Conservation (phyloP, 345 rosid genomes). For the Aethionema arabicum region DNA sequence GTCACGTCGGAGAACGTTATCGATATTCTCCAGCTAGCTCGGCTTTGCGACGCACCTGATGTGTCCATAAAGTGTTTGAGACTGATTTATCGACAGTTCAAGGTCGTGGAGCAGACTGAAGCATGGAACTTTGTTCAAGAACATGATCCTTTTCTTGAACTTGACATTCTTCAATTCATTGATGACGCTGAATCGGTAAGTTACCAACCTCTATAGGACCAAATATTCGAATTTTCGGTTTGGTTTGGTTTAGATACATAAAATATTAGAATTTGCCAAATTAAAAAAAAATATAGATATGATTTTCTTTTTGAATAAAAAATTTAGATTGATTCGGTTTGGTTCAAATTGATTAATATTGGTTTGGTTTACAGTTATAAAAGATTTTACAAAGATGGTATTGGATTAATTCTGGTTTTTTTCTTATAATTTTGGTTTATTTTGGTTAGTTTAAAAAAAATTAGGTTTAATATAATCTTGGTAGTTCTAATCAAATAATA, state of each 20-base stretch:
- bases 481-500: too few relatives aligned
- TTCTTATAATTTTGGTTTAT: too few relatives aligned
- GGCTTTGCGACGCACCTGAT: slow-evolving; percentile 78
- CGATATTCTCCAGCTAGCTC: slow-evolving; percentile 73
- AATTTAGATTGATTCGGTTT: too few relatives aligned
- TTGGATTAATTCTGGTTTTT: too few relatives aligned
- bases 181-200: slow-evolving; percentile 68
- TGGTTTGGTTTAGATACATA: not conserved
- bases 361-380: too few relatives aligned
- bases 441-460: too few relatives aligned
- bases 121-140: slow-evolving; percentile 80
- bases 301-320: too few relatives aligned
- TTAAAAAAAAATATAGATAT: too few relatives aligned
- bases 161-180: slow-evolving; percentile 75
- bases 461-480: too few relatives aligned
- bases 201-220: not conserved
- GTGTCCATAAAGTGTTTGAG: slow-evolving; percentile 66
- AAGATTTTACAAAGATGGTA: too few relatives aligned
- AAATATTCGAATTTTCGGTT: not conserved
- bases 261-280: too few relatives aligned
- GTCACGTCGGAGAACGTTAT: slow-evolving; percentile 68
- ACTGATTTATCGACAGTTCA: slow-evolving; percentile 46
- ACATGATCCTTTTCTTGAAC: slow-evolving; percentile 74
- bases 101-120: slow-evolving; percentile 60
- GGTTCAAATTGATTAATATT: too few relatives aligned